These are phyloP conservation scores for Coemansia sp. DNA, from an alignment of 192 early-diverging fungal genomes.

Conservation along the genomic window DNA sequence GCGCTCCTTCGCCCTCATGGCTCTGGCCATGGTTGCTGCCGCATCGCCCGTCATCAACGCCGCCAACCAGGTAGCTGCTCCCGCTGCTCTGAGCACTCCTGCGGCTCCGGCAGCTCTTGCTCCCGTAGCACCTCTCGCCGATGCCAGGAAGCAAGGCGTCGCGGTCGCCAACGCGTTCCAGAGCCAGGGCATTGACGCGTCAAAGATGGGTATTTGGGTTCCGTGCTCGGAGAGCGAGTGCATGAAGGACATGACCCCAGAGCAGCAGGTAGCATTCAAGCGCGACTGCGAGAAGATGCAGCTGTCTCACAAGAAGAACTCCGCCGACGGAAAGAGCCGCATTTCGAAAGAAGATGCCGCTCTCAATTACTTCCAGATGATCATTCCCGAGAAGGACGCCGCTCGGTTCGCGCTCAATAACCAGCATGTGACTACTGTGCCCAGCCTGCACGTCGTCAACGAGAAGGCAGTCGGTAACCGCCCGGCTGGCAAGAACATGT, in stretches of 20 bases:
- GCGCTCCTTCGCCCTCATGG: slow-evolving; percentile 50
- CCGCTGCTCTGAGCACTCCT: slow-evolving; percentile 10
- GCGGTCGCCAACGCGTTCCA: not conserved
- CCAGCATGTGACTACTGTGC: slow-evolving; percentile 7
- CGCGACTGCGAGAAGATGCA: slow-evolving; percentile 41
- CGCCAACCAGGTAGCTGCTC: slow-evolving; percentile 13
- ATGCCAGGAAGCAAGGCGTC: slow-evolving; percentile 13
- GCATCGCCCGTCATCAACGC: slow-evolving; percentile 28
- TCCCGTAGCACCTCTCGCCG: slow-evolving; percentile 11
- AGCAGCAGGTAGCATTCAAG: slow-evolving; percentile 41
- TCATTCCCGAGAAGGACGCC: slow-evolving; percentile 14
- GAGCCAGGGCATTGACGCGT: not conserved
- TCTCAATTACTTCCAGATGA: slow-evolving; percentile 42
- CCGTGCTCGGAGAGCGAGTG: slow-evolving; percentile 47
- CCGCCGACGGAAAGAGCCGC: slow-evolving; percentile 36
- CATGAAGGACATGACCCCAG: slow-evolving; percentile 32
- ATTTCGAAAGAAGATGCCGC: slow-evolving; percentile 12
- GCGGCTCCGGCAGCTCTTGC: slow-evolving; percentile 2
- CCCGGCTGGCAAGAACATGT: slow-evolving; percentile 43
- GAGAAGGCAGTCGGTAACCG: slow-evolving; percentile 32
- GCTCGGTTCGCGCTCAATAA: slow-evolving; percentile 3
- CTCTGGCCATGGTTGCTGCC: slow-evolving; percentile 42
- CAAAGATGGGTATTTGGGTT: slow-evolving; percentile 23
- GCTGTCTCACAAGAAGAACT: slow-evolving; percentile 9
- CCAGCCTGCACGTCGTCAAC: slow-evolving; percentile 1